Conservation (phyloP, 2,329 filamentous ascomycete genomes). For the Aspergillus awamori region DNA sequence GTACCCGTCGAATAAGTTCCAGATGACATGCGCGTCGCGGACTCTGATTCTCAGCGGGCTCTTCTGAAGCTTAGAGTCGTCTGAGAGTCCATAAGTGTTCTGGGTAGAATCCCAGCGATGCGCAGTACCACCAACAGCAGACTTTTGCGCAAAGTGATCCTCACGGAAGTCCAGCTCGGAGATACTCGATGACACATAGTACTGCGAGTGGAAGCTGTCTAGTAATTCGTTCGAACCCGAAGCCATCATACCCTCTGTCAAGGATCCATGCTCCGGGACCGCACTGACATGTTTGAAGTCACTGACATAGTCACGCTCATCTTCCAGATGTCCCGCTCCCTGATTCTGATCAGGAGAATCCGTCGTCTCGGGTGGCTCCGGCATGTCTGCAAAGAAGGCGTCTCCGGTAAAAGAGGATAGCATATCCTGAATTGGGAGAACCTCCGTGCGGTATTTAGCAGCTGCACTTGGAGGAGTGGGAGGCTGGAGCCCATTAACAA, state of each 20-base stretch:
- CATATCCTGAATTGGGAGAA: constrained; percentile 84
- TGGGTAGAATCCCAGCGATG: constrained; percentile 79
- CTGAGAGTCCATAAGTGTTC: constrained; percentile 72
- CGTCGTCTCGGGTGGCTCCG: constrained; percentile 45
- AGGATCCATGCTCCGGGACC: constrained; percentile 32
- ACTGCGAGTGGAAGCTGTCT: constrained; percentile 57
- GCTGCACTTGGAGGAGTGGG: constrained; percentile 80
- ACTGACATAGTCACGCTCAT: constrained; percentile 56
- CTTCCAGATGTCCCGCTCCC: constrained; percentile 42
- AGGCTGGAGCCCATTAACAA: constrained; percentile 78
- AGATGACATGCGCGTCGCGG: constrained; percentile 88
- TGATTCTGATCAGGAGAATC: constrained; percentile 46
- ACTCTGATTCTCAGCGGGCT: constrained; percentile 78
- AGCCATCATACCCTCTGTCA: constrained; percentile 33
- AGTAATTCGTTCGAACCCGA: constrained; percentile 45
- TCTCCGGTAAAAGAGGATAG: constrained; percentile 88
- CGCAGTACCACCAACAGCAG: constrained; percentile 65
- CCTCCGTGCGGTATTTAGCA: constrained; percentile 82
- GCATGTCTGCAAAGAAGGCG: constrained; percentile 61
- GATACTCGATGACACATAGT: constrained; percentile 58
- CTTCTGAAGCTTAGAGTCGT: constrained; percentile 61
- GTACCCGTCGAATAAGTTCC: constrained; percentile 97
- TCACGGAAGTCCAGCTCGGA: constrained; percentile 73
- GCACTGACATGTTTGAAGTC: constrained; percentile 56
- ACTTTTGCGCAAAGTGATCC: constrained; percentile 71